A percentile compares a stretch with the other conserved stretches of the same genome.
Evolutionary conservation across 257 asterid species (phyloP).

Genomic region (Cruciata laevipes): DNA sequence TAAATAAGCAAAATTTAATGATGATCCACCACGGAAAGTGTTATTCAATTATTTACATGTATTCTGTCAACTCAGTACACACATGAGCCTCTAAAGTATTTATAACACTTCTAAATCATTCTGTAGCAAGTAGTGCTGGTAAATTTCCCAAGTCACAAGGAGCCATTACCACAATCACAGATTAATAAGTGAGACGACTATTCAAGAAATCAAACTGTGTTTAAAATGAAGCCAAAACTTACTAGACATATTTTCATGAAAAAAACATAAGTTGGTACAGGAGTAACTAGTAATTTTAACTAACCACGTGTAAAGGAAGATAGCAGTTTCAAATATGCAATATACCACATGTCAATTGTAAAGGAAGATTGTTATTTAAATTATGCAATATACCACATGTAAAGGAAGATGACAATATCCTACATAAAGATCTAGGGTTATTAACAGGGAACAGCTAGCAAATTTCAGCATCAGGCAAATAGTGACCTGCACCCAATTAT

Average conservation of each 20-base stretch:
- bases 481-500: constrained; percentile 1
- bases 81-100: not conserved
- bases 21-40: not conserved
- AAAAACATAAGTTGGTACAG: not conserved
- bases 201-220: not conserved
- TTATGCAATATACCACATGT: not conserved
- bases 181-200: not conserved
- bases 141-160: not conserved
- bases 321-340: not conserved
- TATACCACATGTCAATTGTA: not conserved
- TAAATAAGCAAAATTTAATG: not conserved
- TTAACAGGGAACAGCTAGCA: not conserved
- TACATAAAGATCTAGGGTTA: not conserved
- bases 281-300: too few relatives aligned
- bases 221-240: not conserved
- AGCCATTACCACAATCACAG: not conserved
- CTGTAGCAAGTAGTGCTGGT: not conserved
- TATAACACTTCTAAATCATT: not conserved
- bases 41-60: not conserved
- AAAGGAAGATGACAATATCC: not conserved
- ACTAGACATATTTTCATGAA: not conserved
- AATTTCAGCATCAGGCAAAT: constrained; percentile 7
- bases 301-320: not conserved
- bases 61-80: not conserved
- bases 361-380: not conserved